These are phyloP conservation scores for Suillus cothurnatus DNA, from an alignment of 768 basidiomycete species.

Conservation along the genomic window DNA sequence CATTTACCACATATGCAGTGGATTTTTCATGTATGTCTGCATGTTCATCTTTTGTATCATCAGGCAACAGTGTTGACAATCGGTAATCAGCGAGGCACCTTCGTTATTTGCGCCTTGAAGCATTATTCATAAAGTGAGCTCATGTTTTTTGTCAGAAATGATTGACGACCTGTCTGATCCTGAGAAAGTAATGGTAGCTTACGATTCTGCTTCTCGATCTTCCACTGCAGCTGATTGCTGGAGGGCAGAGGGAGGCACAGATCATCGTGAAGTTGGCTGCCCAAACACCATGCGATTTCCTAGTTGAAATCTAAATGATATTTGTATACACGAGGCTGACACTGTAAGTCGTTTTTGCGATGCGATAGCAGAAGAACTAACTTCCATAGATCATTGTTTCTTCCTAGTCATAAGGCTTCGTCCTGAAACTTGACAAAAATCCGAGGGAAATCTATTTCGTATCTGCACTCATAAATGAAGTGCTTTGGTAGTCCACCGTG, in stretches of 20 bases:
- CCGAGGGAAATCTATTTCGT: conserved; percentile 27
- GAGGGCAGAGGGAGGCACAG: conserved; percentile 4
- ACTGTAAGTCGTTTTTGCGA: neutral
- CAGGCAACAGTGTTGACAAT: neutral
- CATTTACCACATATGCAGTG: conserved; percentile 33
- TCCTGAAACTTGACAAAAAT: conserved; percentile 34
- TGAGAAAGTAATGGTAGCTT: conserved; percentile 6
- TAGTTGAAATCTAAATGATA: neutral
- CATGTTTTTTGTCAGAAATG: neutral
- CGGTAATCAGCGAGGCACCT: conserved; percentile 8
- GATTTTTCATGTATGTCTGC: conserved; percentile 12
- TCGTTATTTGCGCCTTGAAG: neutral
- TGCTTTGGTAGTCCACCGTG: conserved; percentile 18
- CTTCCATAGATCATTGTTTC: conserved; percentile 20
- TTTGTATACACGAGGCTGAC: neutral
- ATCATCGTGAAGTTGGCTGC: conserved; percentile 11
- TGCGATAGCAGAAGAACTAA: neutral
- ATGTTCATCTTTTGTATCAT: neutral
- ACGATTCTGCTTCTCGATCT: neutral
- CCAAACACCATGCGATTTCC: conserved; percentile 6
- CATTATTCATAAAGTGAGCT: neutral
- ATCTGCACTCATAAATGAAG: conserved; percentile 17
- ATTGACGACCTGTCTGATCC: conserved; percentile 2
- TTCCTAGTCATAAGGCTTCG: conserved; percentile 34
- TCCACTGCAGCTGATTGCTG: conserved; percentile 7